Conservation (phyloP, 2,329 filamentous ascomycete genomes). For the Rhytidhysteron rufulum region DNA sequence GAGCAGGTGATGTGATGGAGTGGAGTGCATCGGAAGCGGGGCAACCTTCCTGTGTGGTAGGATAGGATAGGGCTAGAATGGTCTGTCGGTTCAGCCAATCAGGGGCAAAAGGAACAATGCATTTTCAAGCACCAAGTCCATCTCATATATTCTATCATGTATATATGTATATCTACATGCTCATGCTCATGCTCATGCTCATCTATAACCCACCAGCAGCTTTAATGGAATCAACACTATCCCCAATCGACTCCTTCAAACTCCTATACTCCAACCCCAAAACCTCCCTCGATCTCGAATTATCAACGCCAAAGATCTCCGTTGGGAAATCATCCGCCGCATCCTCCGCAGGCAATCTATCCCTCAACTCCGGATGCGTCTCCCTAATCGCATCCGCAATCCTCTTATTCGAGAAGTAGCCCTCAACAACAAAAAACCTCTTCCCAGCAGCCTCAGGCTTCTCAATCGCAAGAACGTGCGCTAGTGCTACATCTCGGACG, state of each 20-base stretch:
- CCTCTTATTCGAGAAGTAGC: conserved; percentile 54
- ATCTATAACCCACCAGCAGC: conserved; percentile 41
- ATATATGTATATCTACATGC: too few relatives aligned
- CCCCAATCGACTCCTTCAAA: conserved; percentile 53
- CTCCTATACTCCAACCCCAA: conserved; percentile 54
- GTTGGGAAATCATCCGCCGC: conserved; percentile 33
- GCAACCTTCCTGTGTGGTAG: too few relatives aligned
- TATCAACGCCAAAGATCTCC: conserved; percentile 51
- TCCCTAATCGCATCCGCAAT: conserved; percentile 53
- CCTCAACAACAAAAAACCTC: conserved; percentile 54
- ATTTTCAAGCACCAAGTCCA: too few relatives aligned
- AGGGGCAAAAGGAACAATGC: too few relatives aligned
- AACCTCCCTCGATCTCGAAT: conserved; percentile 47
- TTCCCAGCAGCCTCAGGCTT: conserved; percentile 52
- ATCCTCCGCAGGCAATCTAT: conserved; percentile 35
- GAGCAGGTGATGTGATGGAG: too few relatives aligned
- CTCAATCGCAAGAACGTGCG: conserved; percentile 54
- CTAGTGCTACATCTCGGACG: conserved; percentile 52
- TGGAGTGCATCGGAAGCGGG: too few relatives aligned
- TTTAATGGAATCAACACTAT: conserved; percentile 60
- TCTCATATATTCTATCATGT: too few relatives aligned
- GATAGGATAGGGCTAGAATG: too few relatives aligned
- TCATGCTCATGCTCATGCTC: too few relatives aligned
- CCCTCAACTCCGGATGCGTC: conserved; percentile 48
- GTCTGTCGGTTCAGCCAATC: too few relatives aligned